Evolutionary conservation across 805 yeast genomes (phyloP), one percentile per base, ranked within the genome.

Genomic region (Alloascoidea hylecoeti): DNA sequence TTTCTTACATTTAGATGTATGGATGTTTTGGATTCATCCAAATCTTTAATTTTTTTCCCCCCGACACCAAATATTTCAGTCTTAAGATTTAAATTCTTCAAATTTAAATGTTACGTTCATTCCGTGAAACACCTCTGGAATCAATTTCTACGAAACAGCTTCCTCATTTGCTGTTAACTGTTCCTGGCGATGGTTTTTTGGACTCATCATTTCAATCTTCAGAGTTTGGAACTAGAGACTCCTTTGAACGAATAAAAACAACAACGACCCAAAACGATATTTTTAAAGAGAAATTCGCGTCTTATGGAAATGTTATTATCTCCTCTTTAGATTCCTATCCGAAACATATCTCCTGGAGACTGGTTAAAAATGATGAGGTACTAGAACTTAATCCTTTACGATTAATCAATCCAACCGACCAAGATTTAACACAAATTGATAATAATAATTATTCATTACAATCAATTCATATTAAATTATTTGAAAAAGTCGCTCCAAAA

Each of bases 1-100:
- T n/a, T n/a, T n/a, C n/a, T n/a, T n/a, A 23, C 30, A 9, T 23
- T 23, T n/a, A 9, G 30, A n/a, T 23, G 30, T 23, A 23, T n/a
- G 30, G 30, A 23, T 23, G 30, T 23, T 23, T 23, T 9, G 30
- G 30, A 23, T n/a, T n/a, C n/a, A n/a, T n/a, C n/a, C n/a, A n/a
- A n/a, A n/a, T n/a, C n/a, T n/a, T n/a, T n/a, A n/a, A n/a, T n/a
- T n/a, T 23, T 9, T 23, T 23, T 23, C n/a, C 30, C 9, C n/a
- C 30, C 30, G n/a, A 9, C 30, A 23, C 9, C 30, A 9, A 9
- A 9, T n/a, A 23, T n/a, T 23, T 23, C 30, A 23, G n/a, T n/a
- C 30, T 23, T 23, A 9, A 23, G n/a, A 23, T 9, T n/a, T 23
- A n/a, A 9, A 9, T 9, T 9, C 30, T 23, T 23, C 30, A n/a